Evolutionary conservation across 1,284 basidiomycete species (phyloP), one percentile per base, ranked within the genome.

Genomic region (Trichosporon sp.): DNA sequence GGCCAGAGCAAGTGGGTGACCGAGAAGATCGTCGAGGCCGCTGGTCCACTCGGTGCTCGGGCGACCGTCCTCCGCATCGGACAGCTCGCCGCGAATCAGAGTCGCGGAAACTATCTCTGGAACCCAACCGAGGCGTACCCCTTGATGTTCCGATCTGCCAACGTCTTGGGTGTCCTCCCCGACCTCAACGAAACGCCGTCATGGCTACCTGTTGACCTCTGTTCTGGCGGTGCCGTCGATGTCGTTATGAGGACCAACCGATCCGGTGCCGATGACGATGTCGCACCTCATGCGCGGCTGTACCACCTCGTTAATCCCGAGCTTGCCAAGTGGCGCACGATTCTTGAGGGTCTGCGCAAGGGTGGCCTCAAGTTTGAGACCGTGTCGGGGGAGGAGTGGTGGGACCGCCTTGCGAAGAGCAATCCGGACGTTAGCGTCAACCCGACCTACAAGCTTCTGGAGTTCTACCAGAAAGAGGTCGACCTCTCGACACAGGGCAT

Each of bases 291-390:
- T 10, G 76, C 77, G 7, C 71, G 72, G 72, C 89, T 93, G 68
- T 94, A 93, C 83, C 88, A 92, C 81, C 91, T 94, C 76, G 88
- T 92, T 35, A 87, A 87, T 68, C 83, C 85, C 1, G 79, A 84
- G 12, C 74, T 75, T 32, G 77, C 77, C 16, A 82, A 86, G 6
- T 86, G 86, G 74, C 86, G 88, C 31, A 85, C 84, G 10, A 91
- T 96, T 81, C 87, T 88, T 70, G 84, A 87, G 19, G 88, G 92
- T 72, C 87, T 93, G 54, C 79, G 83, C 12, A 81, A 88, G 16
- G 85, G 86, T 67, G 91, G 90, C 7, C 90, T 94, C 78, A 88
- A 80, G 26, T 88, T 96, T 75, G 90, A 93, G 76, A 87, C 90
- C 51, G 90, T 93, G 37, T 87, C 91, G 86, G 70, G 89, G 88